Base-by-base conservation (phyloP, 1,284 basidiomycete genomes). In the Ustilago loliicola region DNA sequence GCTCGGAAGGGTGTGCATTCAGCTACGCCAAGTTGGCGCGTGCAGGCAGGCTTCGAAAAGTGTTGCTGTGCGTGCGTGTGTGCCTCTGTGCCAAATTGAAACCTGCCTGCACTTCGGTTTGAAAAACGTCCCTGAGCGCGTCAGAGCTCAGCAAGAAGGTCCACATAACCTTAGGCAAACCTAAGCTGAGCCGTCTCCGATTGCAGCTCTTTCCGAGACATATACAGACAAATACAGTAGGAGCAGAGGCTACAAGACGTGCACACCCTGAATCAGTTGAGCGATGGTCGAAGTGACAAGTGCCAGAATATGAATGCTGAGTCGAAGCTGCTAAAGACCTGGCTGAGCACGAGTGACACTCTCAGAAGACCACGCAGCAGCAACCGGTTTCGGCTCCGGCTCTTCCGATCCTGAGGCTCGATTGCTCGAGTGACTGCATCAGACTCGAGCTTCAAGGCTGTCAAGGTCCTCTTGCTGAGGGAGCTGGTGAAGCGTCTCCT, bases 11-110 rank as follows among this genome's bases (percentile, higher is more conserved):
- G 40, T 45, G 40, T 45, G 40, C 40, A 19, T 45, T 11, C n/a
- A n/a, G 64, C 56, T 66, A 59, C 64, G 57, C 52, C 61, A n/a
- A 15, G 4, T 13, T 38, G 42, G 42, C 42, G 27, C n/a, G 27
- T 50, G 48, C 48, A 50, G 48, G 10, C 48, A 50, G 17, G 10
- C 13, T 21, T 48, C 23, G 13, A 13, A 50, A 27, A 27, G 48
- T 29, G 48, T 50, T 50, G 48, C 48, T 11, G 8, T 15, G 48
- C 9, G 25, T 57, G 45, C 61, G 61, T 64, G 65, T 42, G 25
- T 61, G 65, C 52, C 54, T 42, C 47, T 60, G 50, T 9, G 42
- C 34, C 32, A 54, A 45, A 52, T 51, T 9, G 38, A 36, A 21
- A 6, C 32, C 55, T 56, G 47, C 34, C 47, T 51, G 47, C 58